Conservation (phyloP, 352 stramenopile species). For the Thalassiosira oceanica region DNA sequence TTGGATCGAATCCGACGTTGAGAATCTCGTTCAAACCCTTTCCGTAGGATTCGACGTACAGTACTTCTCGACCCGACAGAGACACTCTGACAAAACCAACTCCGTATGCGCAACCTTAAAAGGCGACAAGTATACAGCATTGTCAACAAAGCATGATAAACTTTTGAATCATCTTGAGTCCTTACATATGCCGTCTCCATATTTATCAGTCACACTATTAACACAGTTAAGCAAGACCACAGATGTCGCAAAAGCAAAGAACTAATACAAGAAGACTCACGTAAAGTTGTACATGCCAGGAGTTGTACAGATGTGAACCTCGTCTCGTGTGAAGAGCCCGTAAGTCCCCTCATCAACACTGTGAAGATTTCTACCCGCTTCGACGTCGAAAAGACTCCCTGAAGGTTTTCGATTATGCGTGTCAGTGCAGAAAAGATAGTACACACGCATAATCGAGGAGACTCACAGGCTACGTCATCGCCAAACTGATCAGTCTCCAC, state of each 20-base stretch:
- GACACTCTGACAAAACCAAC: slow-evolving; percentile 40
- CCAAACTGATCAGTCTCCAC: slow-evolving; percentile 29
- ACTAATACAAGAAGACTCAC: too few relatives aligned
- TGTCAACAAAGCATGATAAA: too few relatives aligned
- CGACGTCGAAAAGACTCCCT: too few relatives aligned
- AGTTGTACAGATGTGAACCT: slow-evolving; percentile 5
- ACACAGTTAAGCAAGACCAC: too few relatives aligned
- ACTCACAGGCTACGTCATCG: slow-evolving; percentile 9
- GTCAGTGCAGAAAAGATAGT: slow-evolving; percentile 9
- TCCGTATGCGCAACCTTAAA: slow-evolving; percentile 20
- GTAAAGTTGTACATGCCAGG: slow-evolving; percentile 15
- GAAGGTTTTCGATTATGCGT: too few relatives aligned
- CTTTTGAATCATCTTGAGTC: too few relatives aligned
- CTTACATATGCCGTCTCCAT: slow-evolving; percentile 22
- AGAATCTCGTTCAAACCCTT: slow-evolving; percentile 16
- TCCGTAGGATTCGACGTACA: slow-evolving; percentile 27
- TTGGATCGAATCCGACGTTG: slow-evolving; percentile 43
- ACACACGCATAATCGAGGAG: neutral
- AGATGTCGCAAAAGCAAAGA: too few relatives aligned
- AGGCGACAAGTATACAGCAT: too few relatives aligned
- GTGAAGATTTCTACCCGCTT: too few relatives aligned
- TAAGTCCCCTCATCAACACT: slow-evolving; percentile 19
- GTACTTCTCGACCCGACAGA: slow-evolving; percentile 28
- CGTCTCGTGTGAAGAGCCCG: neutral
- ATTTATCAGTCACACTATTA: slow-evolving; percentile 6